phyloP scores from a whole-genome alignment of 306 rosid species.

The Gynostemma pentaphyllum region DNA sequence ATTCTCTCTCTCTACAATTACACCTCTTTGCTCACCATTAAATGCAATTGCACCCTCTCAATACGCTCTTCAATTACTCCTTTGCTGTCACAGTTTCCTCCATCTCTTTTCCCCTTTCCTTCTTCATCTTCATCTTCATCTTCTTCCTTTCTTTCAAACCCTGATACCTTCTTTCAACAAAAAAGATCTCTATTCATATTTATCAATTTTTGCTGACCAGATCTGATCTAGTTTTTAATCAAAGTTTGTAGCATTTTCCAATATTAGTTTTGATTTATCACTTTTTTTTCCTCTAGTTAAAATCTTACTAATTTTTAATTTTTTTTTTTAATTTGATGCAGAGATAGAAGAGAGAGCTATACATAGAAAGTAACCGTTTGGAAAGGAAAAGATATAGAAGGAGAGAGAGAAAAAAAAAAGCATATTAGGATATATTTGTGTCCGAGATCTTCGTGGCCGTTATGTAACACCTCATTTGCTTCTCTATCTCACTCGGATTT shows the following conservation, averaged over 20 bases:
- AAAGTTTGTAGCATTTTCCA: not conserved
- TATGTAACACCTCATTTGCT: conserved; percentile 2
- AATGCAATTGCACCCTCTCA: conserved; percentile 99
- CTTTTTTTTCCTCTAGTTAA: not conserved
- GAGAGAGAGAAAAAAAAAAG: conserved; percentile 10
- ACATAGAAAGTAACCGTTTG: conserved; percentile 15
- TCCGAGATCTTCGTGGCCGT: conserved; percentile 46
- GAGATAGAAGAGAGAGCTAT: conserved; percentile 9
- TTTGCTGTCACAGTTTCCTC: conserved; percentile 50
- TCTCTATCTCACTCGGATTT: conserved; percentile 13
- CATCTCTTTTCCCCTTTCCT: conserved; percentile 27
- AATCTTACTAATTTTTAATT: not conserved
- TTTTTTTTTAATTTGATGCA: not conserved
- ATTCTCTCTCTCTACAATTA: conserved; percentile 39
- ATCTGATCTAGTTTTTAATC: not conserved
- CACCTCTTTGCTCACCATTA: conserved; percentile 69
- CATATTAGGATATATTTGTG: conserved; percentile 18
- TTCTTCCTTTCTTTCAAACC: conserved; percentile 6
- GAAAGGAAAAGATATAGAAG: not conserved
- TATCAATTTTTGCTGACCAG: too few species aligned
- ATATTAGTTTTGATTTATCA: not conserved
- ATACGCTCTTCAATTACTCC: conserved; percentile 93
- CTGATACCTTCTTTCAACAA: conserved; percentile 9
- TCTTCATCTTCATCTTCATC: conserved; percentile 14
- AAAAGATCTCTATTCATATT: conserved; percentile 47